Percentiles rank a stretch among this genome's conserved stretches.
Conservation (phyloP, 2,329 filamentous ascomycete genomes). For the Epichloe amarillans region DNA sequence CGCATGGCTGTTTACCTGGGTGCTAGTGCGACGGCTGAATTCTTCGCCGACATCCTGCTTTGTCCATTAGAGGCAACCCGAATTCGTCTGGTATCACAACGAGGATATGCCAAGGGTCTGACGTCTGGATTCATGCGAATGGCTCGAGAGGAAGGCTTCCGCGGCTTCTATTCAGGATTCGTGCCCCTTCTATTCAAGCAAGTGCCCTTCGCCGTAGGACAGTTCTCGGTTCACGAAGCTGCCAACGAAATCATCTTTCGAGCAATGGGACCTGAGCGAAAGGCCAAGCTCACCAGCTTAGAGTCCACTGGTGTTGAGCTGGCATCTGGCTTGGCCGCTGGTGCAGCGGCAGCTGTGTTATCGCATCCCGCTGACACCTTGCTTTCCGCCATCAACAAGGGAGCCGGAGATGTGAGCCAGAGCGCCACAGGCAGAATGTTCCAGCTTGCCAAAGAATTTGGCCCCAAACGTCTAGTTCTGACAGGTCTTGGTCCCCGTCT, state of each 20-base stretch:
- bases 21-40: conserved; percentile 54
- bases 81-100: conserved; percentile 69
- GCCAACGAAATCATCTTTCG: conserved; percentile 66
- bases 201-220: conserved; percentile 86
- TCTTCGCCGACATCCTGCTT: conserved; percentile 67
- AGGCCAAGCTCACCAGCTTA: conserved; percentile 53
- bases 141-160: conserved; percentile 59
- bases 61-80: conserved; percentile 81
- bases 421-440: conserved; percentile 37
- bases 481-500: conserved; percentile 37
- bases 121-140: conserved; percentile 62
- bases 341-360: conserved; percentile 76
- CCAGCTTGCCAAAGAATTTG: conserved; percentile 36
- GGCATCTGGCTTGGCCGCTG: conserved; percentile 72
- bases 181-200: conserved; percentile 78
- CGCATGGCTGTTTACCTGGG: conserved; percentile 56
- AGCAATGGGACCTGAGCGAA: conserved; percentile 49
- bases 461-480: conserved; percentile 32
- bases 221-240: conserved; percentile 90
- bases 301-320: conserved; percentile 76
- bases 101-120: conserved; percentile 61
- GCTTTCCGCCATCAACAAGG: conserved; percentile 42
- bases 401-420: conserved; percentile 34
- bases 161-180: conserved; percentile 85
- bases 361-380: conserved; percentile 74